Conservation (phyloP, 129 eudicot species). For the Lactuca saligna region DNA sequence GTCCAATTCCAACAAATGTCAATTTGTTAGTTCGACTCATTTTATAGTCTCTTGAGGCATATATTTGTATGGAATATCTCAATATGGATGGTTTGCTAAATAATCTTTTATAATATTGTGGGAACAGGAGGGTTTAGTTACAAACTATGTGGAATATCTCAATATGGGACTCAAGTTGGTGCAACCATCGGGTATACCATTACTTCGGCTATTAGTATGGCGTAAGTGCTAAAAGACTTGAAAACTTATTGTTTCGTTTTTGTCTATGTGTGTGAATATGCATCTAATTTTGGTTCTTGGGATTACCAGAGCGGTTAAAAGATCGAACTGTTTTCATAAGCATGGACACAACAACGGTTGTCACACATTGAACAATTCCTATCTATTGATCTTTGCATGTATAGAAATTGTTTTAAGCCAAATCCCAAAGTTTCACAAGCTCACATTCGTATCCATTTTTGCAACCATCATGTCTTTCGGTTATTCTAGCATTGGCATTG, state of each 20-base stretch:
- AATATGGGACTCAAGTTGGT: constrained; percentile 69
- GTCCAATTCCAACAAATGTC: neutral
- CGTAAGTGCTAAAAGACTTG: constrained; percentile 40
- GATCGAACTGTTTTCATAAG: constrained; percentile 71
- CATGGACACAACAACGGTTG: constrained; percentile 46
- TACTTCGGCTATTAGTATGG: constrained; percentile 80
- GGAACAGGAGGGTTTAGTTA: constrained; percentile 64
- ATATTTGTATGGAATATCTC: neutral
- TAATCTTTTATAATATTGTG: constrained; percentile 15
- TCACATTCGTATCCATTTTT: constrained; percentile 65
- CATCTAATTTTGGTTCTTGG: constrained; percentile 9
- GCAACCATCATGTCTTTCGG: constrained; percentile 85
- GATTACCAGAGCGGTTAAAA: constrained; percentile 54
- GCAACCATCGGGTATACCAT: constrained; percentile 76
- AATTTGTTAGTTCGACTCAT: neutral
- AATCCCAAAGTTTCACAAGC: constrained; percentile 75
- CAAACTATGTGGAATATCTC: constrained; percentile 71
- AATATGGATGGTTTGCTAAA: neutral
- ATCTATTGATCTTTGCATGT: constrained; percentile 45
- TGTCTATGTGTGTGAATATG: neutral
- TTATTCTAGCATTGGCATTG: constrained; percentile 71
- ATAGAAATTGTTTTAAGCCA: constrained; percentile 64
- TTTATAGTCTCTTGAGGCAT: neutral
- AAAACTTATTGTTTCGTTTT: neutral
- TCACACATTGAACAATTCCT: constrained; percentile 40